Conservation (phyloP, 768 basidiomycete genomes). For the Tricholoma matsutake region DNA sequence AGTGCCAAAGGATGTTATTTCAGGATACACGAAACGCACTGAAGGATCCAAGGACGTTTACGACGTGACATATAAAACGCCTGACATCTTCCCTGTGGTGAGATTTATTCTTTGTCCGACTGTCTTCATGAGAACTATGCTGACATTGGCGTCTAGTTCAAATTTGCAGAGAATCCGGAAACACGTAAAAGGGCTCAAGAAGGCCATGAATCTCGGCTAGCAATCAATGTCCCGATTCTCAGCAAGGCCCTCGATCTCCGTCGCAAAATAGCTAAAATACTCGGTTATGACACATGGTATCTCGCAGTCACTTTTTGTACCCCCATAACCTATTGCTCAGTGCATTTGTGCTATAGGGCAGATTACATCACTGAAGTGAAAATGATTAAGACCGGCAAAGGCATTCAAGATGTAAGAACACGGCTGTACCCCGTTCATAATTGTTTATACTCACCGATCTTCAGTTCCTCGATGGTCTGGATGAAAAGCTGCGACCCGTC, state of each 20-base stretch:
- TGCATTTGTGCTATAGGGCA: conserved; percentile 39
- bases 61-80: conserved; percentile 79
- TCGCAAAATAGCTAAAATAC: conserved; percentile 60
- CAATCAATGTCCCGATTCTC: conserved; percentile 68
- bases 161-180: conserved; percentile 68
- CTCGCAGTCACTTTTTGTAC: not conserved
- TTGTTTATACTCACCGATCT: conserved; percentile 6
- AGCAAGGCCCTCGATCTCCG: conserved; percentile 67
- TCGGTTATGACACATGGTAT: conserved; percentile 73
- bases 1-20: conserved; percentile 74
- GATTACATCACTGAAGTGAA: conserved; percentile 83
- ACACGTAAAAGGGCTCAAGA: conserved; percentile 67
- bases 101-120: conserved; percentile 18
- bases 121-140: not conserved
- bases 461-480: conserved; percentile 78
- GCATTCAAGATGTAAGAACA: conserved; percentile 48
- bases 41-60: conserved; percentile 58
- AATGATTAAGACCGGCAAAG: conserved; percentile 74
- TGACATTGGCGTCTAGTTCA: conserved; percentile 49
- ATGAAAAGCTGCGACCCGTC: conserved; percentile 69
- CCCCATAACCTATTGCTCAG: not conserved
- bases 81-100: conserved; percentile 78
- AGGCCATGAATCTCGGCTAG: conserved; percentile 65
- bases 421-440: not conserved
- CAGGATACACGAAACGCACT: conserved; percentile 68